These are phyloP conservation scores for Chaetomium tenue DNA, from an alignment of 495 filamentous ascomycete genomes.

Conservation along the genomic window DNA sequence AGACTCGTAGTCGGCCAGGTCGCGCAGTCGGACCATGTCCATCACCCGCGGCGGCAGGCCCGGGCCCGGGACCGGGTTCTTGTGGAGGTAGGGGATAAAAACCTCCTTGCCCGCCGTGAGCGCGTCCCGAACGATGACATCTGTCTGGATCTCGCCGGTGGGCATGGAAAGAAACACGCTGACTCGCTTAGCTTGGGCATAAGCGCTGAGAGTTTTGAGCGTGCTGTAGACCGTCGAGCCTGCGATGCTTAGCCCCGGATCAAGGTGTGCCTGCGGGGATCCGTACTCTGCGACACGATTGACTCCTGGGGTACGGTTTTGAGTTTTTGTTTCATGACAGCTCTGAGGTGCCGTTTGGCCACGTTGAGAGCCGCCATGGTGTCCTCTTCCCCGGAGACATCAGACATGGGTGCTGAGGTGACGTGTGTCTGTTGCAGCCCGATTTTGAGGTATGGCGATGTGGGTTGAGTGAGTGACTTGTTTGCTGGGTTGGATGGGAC, in stretches of 20 bases:
- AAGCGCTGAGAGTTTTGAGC: constrained; percentile 55
- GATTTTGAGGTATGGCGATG: background rate
- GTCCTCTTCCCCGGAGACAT: constrained; percentile 1
- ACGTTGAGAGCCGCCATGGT: constrained; percentile 39
- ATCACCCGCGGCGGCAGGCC: constrained; percentile 64
- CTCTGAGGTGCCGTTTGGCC: constrained; percentile 73
- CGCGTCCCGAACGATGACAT: constrained; percentile 75
- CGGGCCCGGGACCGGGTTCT: constrained; percentile 44
- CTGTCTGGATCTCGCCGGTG: constrained; percentile 75
- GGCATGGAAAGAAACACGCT: constrained; percentile 95
- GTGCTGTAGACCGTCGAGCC: constrained; percentile 57
- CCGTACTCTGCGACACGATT: constrained; percentile 65
- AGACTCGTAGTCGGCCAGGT: constrained; percentile 69
- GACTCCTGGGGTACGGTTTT: constrained; percentile 55
- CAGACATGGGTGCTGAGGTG: background rate
- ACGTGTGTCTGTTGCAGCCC: background rate
- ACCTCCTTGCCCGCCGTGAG: constrained; percentile 74
- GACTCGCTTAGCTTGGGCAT: constrained; percentile 67
- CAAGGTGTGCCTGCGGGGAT: constrained; percentile 1
- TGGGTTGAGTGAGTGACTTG: background rate
- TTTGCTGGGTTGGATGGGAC: constrained; percentile 1
- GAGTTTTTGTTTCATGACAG: constrained; percentile 63
- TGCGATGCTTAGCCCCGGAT: constrained; percentile 33
- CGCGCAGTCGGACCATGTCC: constrained; percentile 85
- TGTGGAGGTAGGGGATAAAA: constrained; percentile 87